Base-by-base conservation (phyloP, 352 stramenopile genomes). In the Phytophthora kernoviae region DNA sequence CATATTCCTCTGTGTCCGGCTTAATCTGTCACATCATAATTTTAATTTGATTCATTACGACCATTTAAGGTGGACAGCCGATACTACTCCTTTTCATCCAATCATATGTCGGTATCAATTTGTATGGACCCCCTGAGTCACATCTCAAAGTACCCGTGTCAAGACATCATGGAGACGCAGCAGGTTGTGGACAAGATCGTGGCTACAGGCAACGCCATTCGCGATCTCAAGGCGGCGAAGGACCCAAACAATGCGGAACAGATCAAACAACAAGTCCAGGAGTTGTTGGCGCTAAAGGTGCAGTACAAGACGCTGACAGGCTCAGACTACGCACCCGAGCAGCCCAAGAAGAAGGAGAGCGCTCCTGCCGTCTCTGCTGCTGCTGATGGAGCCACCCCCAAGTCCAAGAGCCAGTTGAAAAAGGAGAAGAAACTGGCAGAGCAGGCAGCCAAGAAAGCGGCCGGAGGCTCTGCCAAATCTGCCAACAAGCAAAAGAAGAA, bases 361-460 rank as follows among this genome's bases (percentile, higher is more conserved):
- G 17, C 54, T 9, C 5, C 54, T 21, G 46, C 42, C 12, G 63
- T 53, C 1, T 32, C 34, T 30, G 24, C 24, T 30, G 24, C 24
- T n/a, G 43, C 45, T 6, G 66, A 65, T 2, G 73, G 63, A 7
- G 66, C 66, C 14, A 43, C 54, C 17, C 40, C 45, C 27, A 73
- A 91, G 61, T 93, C 84, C 47, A 95, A 95, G 79, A 95, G 70
- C 54, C 84, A 93, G 67, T 60, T 95, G 20, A 95, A 95, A 66
- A 93, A 95, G 66, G 82, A 95, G 62, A 95, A 93, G 73, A 95
- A 95, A 54, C 54, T 91, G 20, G 84, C 81, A 0, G 82, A 93
- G 45, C 73, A 75, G 24, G 78, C 76, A n/a, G 73, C 77, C 48
- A 82, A 87, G 56, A 86, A 88, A 54, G 58, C 73, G 33, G 68